Conservation (phyloP, 768 basidiomycete genomes). For the Multifurca ochricompacta region DNA sequence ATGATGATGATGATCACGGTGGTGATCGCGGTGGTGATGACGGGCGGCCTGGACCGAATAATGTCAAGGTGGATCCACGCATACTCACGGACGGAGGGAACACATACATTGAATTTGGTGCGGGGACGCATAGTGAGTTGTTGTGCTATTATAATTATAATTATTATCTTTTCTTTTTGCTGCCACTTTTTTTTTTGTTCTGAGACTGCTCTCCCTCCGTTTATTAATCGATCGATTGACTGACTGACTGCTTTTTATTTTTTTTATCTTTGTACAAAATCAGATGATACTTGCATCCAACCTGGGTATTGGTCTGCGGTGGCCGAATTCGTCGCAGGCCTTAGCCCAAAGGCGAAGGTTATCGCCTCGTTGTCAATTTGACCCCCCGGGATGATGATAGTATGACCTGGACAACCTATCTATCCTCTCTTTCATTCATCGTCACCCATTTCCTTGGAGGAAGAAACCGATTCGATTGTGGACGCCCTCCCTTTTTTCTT, state of each 20-base stretch:
- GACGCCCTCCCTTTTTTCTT: too few species aligned
- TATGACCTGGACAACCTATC: too few species aligned
- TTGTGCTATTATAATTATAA: too few species aligned
- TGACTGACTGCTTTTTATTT: too few species aligned
- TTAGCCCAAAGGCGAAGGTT: conserved; percentile 1
- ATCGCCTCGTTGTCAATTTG: neutral
- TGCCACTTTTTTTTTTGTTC: neutral
- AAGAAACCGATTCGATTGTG: too few species aligned
- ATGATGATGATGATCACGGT: conserved; percentile 12
- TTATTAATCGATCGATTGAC: too few species aligned
- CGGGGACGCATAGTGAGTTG: conserved; percentile 27
- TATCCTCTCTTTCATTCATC: neutral
- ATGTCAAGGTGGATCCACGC: conserved; percentile 1
- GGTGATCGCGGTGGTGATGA: too few species aligned
- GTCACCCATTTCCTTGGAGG: too few species aligned
- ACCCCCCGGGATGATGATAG: neutral
- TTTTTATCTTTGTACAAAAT: neutral
- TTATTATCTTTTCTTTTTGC: neutral
- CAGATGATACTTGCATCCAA: conserved; percentile 30
- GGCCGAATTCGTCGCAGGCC: conserved; percentile 22
- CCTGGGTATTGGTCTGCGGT: conserved; percentile 27
- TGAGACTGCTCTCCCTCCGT: too few species aligned
- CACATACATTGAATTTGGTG: conserved; percentile 24
- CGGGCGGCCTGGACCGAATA: neutral
- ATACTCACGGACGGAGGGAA: conserved; percentile 18